Evolutionary conservation across 345 rosid species (phyloP), one percentile per base, ranked within the genome.

Genomic region (Pistacia vera): DNA sequence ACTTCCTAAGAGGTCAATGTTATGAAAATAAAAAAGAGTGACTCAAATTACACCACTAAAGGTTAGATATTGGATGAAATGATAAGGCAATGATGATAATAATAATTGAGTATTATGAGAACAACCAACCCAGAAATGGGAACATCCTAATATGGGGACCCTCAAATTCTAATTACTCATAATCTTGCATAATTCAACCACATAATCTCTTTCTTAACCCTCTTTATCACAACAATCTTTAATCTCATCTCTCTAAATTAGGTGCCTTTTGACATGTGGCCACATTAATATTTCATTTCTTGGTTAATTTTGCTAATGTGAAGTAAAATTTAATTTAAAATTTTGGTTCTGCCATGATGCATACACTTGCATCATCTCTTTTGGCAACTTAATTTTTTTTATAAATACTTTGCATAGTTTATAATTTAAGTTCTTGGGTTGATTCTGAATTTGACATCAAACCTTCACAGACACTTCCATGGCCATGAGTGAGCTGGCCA

Each of bases 171-270:
- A 41, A 41, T 8, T 48, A 58, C 41, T 60, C 67, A 46, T 61
- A 28, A 61, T 61, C 75, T 72, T 61, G 2, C 36, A 72, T 48
- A 46, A 61, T 62, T 48, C 59, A 17, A 16, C 48, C 75, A 62
- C 46, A 72, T 35, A 72, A 41, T 38, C 41, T 38, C 4, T 0
- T 56, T 38, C 51, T 36, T 22, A 58, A 71, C 52, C 65, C 28
- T n/a, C 16, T 9, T 18, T 17, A 28, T 54, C 30, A 30, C 46
- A 72, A 52, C 8, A 36, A 72, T 36, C 3, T 14, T 28, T 13
- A 44, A 60, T 72, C 48, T 72, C 58, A 48, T 48, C 4, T 25
- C 75, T 58, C 41, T 28, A 62, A 60, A 4, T 61, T 72, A 46
- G 58, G 41, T 46, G 13, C 25, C 36, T 46, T 56, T 61, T 72